phyloP scores from a whole-genome alignment of 371 early-diverging fungal genomes.

The Phascolomyces articulosus region DNA sequence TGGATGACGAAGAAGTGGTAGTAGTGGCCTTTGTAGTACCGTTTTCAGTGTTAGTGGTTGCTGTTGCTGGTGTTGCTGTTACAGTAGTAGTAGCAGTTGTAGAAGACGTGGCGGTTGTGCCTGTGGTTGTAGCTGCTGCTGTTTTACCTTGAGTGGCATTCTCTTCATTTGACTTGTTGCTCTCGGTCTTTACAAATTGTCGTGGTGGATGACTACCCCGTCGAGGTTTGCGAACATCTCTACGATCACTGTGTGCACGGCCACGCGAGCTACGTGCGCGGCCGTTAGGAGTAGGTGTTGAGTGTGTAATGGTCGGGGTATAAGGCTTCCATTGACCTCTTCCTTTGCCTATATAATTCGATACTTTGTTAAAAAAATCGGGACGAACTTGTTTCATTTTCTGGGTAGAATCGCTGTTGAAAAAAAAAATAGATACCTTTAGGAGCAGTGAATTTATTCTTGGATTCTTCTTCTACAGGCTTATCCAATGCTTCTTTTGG shows the following conservation, averaged over 20 bases:
- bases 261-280: slow-evolving; percentile 27
- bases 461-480: slow-evolving; percentile 38
- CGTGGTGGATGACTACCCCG: slow-evolving; percentile 20
- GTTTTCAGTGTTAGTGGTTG: not conserved
- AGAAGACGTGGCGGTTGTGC: not conserved
- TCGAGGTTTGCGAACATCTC: slow-evolving; percentile 20
- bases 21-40: not conserved
- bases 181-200: slow-evolving; percentile 9
- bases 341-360: slow-evolving; percentile 38
- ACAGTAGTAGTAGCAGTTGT: slow-evolving; percentile 6
- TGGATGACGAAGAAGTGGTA: not conserved
- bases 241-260: slow-evolving; percentile 15
- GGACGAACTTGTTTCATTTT: too few relatives aligned
- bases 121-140: not conserved
- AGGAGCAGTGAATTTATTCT: slow-evolving; percentile 41
- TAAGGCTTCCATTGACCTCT: slow-evolving; percentile 65
- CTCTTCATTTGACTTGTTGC: slow-evolving; percentile 10
- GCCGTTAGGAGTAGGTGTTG: slow-evolving; percentile 45
- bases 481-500: slow-evolving; percentile 43
- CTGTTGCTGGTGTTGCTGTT: not conserved
- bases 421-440: slow-evolving; percentile 22
- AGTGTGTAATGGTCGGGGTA: slow-evolving; percentile 66
- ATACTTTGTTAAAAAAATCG: not conserved
- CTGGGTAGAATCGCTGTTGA: too few relatives aligned
- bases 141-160: slow-evolving; percentile 4